Evolutionary conservation across 371 early-diverging fungal genomes (phyloP).

Genomic region (Mucor piriformis): DNA sequence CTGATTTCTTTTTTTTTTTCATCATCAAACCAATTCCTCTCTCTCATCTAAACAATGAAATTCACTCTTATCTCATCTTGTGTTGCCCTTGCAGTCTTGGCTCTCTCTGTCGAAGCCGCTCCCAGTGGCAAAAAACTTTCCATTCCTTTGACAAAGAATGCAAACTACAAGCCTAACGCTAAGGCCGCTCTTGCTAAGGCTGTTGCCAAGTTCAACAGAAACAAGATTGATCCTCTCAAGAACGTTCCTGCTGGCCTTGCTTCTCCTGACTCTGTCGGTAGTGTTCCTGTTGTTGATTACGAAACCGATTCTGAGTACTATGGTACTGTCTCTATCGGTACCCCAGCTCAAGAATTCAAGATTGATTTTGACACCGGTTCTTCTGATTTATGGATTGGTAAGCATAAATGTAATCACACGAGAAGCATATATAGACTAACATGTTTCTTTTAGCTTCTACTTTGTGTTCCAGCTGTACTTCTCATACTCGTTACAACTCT

Average conservation of each 20-base stretch:
- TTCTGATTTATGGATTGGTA: slow-evolving; percentile 64
- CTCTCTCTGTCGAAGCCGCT: slow-evolving; percentile 12
- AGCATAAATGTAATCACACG: no score
- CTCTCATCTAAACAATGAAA: slow-evolving; percentile 2
- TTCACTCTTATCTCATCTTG: slow-evolving; percentile 17
- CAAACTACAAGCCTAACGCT: slow-evolving; percentile 20
- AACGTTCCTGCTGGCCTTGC: background rate
- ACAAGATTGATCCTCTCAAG: background rate
- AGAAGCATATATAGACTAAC: background rate
- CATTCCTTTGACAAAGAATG: slow-evolving; percentile 21
- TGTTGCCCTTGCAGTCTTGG: slow-evolving; percentile 8
- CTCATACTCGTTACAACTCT: slow-evolving; percentile 42
- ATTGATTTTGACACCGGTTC: slow-evolving; percentile 80
- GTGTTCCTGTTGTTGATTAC: slow-evolving; percentile 26
- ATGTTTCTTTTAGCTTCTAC: slow-evolving; percentile 21
- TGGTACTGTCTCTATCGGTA: slow-evolving; percentile 60
- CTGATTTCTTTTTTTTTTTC: background rate
- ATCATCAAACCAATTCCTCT: background rate
- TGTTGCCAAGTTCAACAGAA: slow-evolving; percentile 20
- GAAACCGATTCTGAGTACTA: slow-evolving; percentile 51
- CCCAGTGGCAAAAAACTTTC: slow-evolving; percentile 11
- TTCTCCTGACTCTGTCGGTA: background rate
- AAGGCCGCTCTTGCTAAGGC: slow-evolving; percentile 18
- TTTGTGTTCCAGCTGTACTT: slow-evolving; percentile 35
- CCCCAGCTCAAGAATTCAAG: slow-evolving; percentile 64